Percentiles rank a stretch among this genome's conserved stretches.
Conservation (phyloP, 169 alveolate genomes). For the Plasmodium gaboni region DNA sequence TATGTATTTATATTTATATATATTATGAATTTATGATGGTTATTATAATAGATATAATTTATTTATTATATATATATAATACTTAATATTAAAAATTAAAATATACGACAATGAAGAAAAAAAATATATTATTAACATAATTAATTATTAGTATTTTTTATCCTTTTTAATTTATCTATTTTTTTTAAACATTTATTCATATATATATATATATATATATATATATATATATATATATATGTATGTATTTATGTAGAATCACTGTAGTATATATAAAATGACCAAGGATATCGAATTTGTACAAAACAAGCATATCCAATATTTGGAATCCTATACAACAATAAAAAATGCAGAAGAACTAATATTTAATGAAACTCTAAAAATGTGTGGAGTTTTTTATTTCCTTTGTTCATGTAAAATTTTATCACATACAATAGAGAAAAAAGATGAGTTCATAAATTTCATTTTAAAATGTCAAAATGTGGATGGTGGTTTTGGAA, state of each 20-base stretch:
- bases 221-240: background rate
- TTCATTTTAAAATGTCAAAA: slow-evolving; percentile 76
- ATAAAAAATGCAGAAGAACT: slow-evolving; percentile 81
- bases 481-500: slow-evolving; percentile 85
- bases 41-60: no score
- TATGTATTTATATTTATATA: no score
- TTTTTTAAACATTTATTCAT: no score
- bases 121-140: no score
- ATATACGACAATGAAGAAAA: no score
- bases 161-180: no score
- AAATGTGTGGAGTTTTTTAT: slow-evolving; percentile 85
- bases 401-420: slow-evolving; percentile 81
- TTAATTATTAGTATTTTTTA: no score
- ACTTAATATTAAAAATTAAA: no score
- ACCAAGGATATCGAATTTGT: slow-evolving; percentile 23
- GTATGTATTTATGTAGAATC: background rate
- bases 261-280: background rate
- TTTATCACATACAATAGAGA: slow-evolving; percentile 63
- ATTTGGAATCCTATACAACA: slow-evolving; percentile 67
- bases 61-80: no score
- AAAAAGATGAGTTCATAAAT: slow-evolving; percentile 76
- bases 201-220: no score
- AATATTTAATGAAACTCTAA: slow-evolving; percentile 82
- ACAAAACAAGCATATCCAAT: slow-evolving; percentile 68
- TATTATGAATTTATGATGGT: no score